Evolutionary conservation across 75 land plant species (phyloP), one percentile per base, ranked within the genome.

Genomic region (Pinus albicaulis): DNA sequence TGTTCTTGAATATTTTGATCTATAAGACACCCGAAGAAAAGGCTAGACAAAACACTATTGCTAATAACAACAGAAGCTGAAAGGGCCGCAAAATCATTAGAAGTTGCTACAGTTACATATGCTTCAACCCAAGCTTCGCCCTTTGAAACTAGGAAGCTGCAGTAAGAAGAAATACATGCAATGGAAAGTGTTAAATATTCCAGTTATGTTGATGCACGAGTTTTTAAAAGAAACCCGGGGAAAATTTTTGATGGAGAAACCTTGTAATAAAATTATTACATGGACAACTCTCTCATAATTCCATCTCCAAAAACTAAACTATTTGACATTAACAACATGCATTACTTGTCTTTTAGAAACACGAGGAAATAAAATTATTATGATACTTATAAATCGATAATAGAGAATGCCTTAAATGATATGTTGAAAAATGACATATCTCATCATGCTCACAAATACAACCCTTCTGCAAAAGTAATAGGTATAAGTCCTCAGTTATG

Each of bases 1-100:
- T 85, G 86, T 92, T 74, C 93, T 93, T 76, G 98, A 95, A 81
- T 93, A 93, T n/a, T n/a, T n/a, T n/a, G n/a, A n/a, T n/a, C n/a
- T n/a, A n/a, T n/a, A n/a, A n/a, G n/a, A n/a, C n/a, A n/a, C n/a
- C n/a, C n/a, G n/a, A n/a, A n/a, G n/a, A n/a, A n/a, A n/a, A n/a
- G n/a, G n/a, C n/a, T n/a, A n/a, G n/a, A n/a, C n/a, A n/a, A n/a
- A n/a, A n/a, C n/a, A n/a, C n/a, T n/a, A n/a, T n/a, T n/a, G 86
- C 52, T 84, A 71, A 79, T 95, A 58, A 93, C 92, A 72, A 86
- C 89, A 53, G 90, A 95, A 79, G 93, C 98, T 62, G 90, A 92
- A 72, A 89, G 84, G 78, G 98, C 98, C 62, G 95, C 93, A 57
- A 83, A 81, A 64, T 87, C 98, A 58, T 89, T 95, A 66, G 98